phyloP scores from a whole-genome alignment of 2,329 filamentous ascomycete species.

The Coleophoma crateriformis region DNA sequence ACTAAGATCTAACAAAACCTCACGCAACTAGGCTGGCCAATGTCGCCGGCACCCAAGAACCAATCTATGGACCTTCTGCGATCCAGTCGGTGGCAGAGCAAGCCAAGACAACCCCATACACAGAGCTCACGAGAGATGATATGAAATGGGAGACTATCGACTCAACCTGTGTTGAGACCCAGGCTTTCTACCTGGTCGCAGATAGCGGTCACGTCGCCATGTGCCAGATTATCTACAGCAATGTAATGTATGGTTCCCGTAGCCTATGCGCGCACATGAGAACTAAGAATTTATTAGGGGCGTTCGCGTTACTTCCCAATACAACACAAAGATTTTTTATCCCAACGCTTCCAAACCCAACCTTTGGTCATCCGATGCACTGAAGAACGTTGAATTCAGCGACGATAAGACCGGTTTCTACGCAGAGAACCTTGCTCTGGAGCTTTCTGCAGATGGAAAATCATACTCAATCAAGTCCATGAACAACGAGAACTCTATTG shows the following conservation, averaged over 20 bases:
- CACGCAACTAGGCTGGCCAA: constrained; percentile 52
- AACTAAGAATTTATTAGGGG: constrained; percentile 51
- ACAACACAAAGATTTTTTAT: constrained; percentile 91
- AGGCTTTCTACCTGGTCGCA: constrained; percentile 85
- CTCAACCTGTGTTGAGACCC: constrained; percentile 87
- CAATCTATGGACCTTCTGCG: constrained; percentile 85
- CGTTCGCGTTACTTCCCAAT: constrained; percentile 84
- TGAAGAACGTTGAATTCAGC: constrained; percentile 77
- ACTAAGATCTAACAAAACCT: constrained; percentile 11
- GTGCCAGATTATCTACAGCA: constrained; percentile 94
- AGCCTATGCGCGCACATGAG: constrained; percentile 7
- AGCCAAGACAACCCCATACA: constrained; percentile 71
- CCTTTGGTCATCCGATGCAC: constrained; percentile 77
- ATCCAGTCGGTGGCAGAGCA: constrained; percentile 83
- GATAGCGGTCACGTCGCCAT: constrained; percentile 73
- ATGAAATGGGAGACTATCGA: constrained; percentile 78
- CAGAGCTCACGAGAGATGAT: constrained; percentile 71
- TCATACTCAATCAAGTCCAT: constrained; percentile 87
- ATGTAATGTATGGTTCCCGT: constrained; percentile 69
- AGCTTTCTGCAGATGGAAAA: constrained; percentile 78
- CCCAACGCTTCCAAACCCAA: constrained; percentile 65
- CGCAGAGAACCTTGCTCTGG: constrained; percentile 78
- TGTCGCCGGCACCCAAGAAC: constrained; percentile 93
- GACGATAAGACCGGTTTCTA: constrained; percentile 79
- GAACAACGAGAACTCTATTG: constrained; percentile 71